phyloP scores from a whole-genome alignment of 2,329 filamentous ascomycete genomes.

The Pyricularia pennisetigena region DNA sequence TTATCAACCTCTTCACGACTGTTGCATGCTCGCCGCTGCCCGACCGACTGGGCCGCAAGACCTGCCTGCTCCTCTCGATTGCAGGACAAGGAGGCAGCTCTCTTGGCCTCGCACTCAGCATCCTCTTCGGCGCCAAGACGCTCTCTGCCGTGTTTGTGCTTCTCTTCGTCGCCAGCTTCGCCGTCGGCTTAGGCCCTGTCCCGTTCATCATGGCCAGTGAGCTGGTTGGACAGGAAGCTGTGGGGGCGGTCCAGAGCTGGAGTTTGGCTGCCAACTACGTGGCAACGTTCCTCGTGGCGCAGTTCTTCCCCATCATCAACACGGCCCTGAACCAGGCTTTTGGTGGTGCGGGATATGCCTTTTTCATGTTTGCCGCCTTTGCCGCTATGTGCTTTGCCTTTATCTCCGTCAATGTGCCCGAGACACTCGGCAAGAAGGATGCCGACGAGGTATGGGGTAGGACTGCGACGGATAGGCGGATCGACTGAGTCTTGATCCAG shows the following conservation, averaged over 20 bases:
- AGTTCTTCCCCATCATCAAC: constrained; percentile 89
- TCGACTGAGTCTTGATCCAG: constrained; percentile 28
- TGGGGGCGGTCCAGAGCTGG: constrained; percentile 86
- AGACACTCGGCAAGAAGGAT: constrained; percentile 78
- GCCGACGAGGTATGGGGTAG: constrained; percentile 89
- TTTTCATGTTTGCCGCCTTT: constrained; percentile 79
- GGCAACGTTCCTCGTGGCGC: constrained; percentile 83
- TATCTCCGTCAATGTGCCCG: constrained; percentile 66
- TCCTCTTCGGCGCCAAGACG: constrained; percentile 60
- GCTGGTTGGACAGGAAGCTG: constrained; percentile 80
- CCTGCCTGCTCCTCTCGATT: constrained; percentile 73
- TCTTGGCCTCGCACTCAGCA: constrained; percentile 68
- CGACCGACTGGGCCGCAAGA: constrained; percentile 81
- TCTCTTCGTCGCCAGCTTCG: constrained; percentile 82
- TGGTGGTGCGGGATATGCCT: constrained; percentile 71
- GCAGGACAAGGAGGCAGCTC: constrained; percentile 75
- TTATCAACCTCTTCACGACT: constrained; percentile 78
- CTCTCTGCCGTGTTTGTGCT: constrained; percentile 76
- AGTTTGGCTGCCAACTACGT: constrained; percentile 80
- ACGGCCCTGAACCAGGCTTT: constrained; percentile 52
- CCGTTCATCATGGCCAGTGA: constrained; percentile 92
- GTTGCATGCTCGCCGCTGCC: constrained; percentile 72
- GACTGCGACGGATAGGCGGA: constrained; percentile 26
- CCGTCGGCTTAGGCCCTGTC: constrained; percentile 82
- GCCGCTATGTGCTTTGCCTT: constrained; percentile 62